Conservation (phyloP, 768 basidiomycete species). For the Boletus insuetus region DNA sequence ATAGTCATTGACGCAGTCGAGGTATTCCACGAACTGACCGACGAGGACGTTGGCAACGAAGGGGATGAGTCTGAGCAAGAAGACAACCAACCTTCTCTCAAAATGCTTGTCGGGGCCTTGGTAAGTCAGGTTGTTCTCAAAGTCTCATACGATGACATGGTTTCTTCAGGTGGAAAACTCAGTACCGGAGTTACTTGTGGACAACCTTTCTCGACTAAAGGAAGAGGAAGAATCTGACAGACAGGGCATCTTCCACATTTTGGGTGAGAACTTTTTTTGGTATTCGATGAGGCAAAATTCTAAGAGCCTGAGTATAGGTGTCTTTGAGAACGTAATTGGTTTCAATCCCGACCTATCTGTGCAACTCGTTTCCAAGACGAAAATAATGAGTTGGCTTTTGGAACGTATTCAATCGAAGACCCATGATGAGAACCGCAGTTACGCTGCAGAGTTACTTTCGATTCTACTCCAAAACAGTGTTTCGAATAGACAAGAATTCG, state of each 20-base stretch:
- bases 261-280: constrained; percentile 49
- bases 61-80: constrained; percentile 63
- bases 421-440: constrained; percentile 89
- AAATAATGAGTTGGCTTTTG: constrained; percentile 75
- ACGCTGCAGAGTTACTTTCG: constrained; percentile 91
- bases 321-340: constrained; percentile 90
- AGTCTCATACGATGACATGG: constrained; percentile 1
- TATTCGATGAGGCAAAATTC: background rate
- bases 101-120: constrained; percentile 69
- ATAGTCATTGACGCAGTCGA: constrained; percentile 96
- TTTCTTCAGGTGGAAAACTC: constrained; percentile 70
- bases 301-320: constrained; percentile 45
- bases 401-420: constrained; percentile 66
- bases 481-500: constrained; percentile 65
- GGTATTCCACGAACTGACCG: constrained; percentile 89
- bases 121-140: constrained; percentile 43
- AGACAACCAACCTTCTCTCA: constrained; percentile 63
- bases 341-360: constrained; percentile 77
- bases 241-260: constrained; percentile 89
- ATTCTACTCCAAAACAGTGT: constrained; percentile 80
- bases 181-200: constrained; percentile 83
- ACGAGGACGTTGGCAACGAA: constrained; percentile 90
- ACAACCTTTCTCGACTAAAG: constrained; percentile 85
- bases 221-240: constrained; percentile 88
- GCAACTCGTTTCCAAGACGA: constrained; percentile 70